These are phyloP conservation scores for Onygenales sp. DNA, from an alignment of 2,329 filamentous ascomycete species.

Conservation along the genomic window DNA sequence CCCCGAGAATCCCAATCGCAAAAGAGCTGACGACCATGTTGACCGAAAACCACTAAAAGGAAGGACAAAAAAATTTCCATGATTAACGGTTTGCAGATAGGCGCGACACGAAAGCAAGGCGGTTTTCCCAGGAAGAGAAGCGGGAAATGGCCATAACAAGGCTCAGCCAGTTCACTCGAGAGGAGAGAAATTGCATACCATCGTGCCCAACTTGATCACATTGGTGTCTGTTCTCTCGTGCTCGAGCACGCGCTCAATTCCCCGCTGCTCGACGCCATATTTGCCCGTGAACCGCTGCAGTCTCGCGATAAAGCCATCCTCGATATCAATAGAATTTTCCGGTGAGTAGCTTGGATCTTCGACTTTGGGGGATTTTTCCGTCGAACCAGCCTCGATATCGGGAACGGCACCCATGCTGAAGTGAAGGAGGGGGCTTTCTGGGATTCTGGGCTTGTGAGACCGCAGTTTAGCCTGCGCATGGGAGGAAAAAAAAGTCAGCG, in stretches of 20 bases:
- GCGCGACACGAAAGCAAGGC: not conserved
- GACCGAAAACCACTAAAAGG: not conserved
- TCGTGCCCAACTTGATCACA: not conserved
- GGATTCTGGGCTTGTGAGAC: too few species aligned
- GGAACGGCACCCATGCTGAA: not conserved
- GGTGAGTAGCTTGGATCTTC: not conserved
- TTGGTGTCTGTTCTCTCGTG: slow-evolving; percentile 1
- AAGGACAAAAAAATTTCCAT: not conserved
- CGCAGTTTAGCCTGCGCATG: too few species aligned
- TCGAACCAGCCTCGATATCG: not conserved
- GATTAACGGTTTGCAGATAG: not conserved
- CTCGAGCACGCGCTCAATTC: slow-evolving; percentile 1
- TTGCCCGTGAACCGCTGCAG: not conserved
- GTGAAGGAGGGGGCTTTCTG: not conserved
- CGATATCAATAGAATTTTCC: not conserved
- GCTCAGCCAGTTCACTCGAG: not conserved
- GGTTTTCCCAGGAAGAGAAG: not conserved
- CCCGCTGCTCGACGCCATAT: slow-evolving; percentile 2
- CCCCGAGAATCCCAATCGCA: slow-evolving; percentile 1
- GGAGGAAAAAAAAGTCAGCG: too few species aligned
- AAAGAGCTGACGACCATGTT: slow-evolving; percentile 1
- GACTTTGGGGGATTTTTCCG: not conserved
- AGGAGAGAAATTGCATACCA: not conserved
- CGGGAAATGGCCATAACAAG: not conserved
- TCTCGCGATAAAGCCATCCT: not conserved